A percentile compares a stretch with the other conserved stretches of the same genome.
Evolutionary conservation across 2,329 filamentous ascomycete species (phyloP).

Genomic region (Calonectria fujianensis): DNA sequence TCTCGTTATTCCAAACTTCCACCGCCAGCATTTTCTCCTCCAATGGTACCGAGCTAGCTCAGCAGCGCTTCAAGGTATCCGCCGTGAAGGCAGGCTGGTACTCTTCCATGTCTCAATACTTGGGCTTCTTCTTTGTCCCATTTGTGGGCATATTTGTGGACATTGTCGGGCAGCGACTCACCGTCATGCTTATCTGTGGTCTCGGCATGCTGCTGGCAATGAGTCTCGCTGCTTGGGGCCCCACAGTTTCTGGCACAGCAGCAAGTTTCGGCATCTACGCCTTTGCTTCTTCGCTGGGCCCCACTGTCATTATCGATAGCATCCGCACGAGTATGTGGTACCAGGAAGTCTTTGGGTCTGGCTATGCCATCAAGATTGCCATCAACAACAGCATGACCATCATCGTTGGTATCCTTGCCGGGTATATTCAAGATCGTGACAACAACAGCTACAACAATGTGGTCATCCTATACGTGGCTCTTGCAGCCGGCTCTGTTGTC

Average conservation of each 20-base stretch:
- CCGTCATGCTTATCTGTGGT: conserved; percentile 72
- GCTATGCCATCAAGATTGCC: conserved; percentile 76
- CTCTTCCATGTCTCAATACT: conserved; percentile 72
- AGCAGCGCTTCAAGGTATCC: conserved; percentile 74
- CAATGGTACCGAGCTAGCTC: conserved; percentile 77
- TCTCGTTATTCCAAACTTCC: conserved; percentile 76
- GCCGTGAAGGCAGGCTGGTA: conserved; percentile 77
- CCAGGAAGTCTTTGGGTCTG: conserved; percentile 76
- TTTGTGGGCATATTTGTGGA: conserved; percentile 74
- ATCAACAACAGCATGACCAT: conserved; percentile 80
- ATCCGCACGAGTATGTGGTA: conserved; percentile 77
- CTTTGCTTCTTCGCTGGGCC: conserved; percentile 72
- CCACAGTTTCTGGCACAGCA: conserved; percentile 70
- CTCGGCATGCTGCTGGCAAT: conserved; percentile 71
- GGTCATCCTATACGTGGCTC: conserved; percentile 72
- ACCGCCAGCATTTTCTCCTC: conserved; percentile 72
- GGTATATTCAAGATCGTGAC: conserved; percentile 75
- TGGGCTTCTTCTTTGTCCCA: conserved; percentile 75
- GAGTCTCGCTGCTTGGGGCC: conserved; percentile 72
- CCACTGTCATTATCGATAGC: conserved; percentile 76
- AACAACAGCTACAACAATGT: conserved; percentile 74
- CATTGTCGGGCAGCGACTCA: conserved; percentile 71
- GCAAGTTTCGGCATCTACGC: conserved; percentile 77
- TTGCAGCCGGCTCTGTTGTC: conserved; percentile 69
- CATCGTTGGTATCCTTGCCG: conserved; percentile 74